phyloP scores from a whole-genome alignment of 1,139 yeast species.

The Pichia inconspicua region DNA sequence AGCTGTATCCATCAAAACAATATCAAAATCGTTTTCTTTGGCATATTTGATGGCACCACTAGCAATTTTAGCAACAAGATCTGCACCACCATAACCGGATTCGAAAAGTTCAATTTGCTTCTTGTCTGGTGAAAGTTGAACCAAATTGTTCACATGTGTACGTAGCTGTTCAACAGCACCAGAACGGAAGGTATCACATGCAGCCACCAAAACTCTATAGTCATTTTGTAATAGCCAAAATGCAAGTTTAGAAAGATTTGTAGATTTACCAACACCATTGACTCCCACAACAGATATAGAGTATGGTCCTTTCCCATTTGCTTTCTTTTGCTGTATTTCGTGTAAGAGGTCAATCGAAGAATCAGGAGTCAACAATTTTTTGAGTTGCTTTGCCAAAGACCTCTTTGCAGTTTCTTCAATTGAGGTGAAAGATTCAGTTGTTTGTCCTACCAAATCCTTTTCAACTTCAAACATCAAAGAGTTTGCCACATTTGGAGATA shows the following conservation, averaged over 20 bases:
- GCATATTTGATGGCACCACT: slow-evolving; percentile 82
- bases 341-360: slow-evolving; percentile 82
- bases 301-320: slow-evolving; percentile 51
- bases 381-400: slow-evolving; percentile 66
- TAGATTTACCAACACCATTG: slow-evolving; percentile 96
- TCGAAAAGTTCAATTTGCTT: slow-evolving; percentile 76
- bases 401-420: slow-evolving; percentile 53
- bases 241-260: slow-evolving; percentile 87
- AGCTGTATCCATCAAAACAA: slow-evolving; percentile 92
- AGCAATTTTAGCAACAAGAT: slow-evolving; percentile 88
- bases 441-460: slow-evolving; percentile 53
- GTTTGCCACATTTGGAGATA: slow-evolving; percentile 51
- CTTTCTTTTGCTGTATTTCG: slow-evolving; percentile 56
- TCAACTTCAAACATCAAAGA: slow-evolving; percentile 52
- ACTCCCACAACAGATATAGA: slow-evolving; percentile 97
- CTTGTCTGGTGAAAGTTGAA: slow-evolving; percentile 42
- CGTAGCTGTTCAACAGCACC: slow-evolving; percentile 97
- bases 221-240: slow-evolving; percentile 92
- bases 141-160: slow-evolving; percentile 82
- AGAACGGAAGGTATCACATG: slow-evolving; percentile 95
- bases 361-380: slow-evolving; percentile 83
- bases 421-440: slow-evolving; percentile 59
- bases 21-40: slow-evolving; percentile 59
- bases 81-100: slow-evolving; percentile 96
- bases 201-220: slow-evolving; percentile 80